Conservation (phyloP, 1,284 basidiomycete genomes). For the Boletellus dicymbophilus region DNA sequence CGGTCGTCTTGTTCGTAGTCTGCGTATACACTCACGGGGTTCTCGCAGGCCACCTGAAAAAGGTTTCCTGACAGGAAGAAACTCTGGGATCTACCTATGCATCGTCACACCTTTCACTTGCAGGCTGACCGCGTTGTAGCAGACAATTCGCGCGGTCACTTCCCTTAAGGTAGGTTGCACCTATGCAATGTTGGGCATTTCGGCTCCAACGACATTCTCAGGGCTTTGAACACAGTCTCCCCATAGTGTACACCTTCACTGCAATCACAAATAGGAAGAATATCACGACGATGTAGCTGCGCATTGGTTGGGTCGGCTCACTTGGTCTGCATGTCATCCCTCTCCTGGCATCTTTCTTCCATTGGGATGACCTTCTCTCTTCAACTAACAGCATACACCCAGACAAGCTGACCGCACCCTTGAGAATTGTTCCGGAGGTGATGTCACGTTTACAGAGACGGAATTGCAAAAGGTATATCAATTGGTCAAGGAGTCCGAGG, state of each 20-base stretch:
- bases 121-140: constrained; percentile 8
- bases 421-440: constrained; percentile 24
- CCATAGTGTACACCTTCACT: constrained; percentile 48
- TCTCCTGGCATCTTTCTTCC: constrained; percentile 24
- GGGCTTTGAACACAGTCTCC: constrained; percentile 53
- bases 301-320: constrained; percentile 55
- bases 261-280: constrained; percentile 48
- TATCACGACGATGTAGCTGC: constrained; percentile 57
- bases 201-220: constrained; percentile 3
- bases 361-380: neutral
- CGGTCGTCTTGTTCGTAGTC: constrained; percentile 10
- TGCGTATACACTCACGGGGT: neutral
- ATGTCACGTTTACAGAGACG: constrained; percentile 18
- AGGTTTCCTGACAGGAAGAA: constrained; percentile 59
- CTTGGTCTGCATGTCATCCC: constrained; percentile 29
- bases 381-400: neutral
- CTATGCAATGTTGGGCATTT: neutral
- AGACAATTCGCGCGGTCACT: constrained; percentile 23
- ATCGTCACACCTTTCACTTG: neutral
- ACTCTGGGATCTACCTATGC: constrained; percentile 40
- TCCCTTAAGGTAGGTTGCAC: constrained; percentile 25
- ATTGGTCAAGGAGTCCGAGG: constrained; percentile 11
- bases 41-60: constrained; percentile 50
- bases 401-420: constrained; percentile 23
- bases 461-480: constrained; percentile 23